phyloP scores from a whole-genome alignment of 2,329 filamentous ascomycete genomes.

The Colletotrichum camelliae region DNA sequence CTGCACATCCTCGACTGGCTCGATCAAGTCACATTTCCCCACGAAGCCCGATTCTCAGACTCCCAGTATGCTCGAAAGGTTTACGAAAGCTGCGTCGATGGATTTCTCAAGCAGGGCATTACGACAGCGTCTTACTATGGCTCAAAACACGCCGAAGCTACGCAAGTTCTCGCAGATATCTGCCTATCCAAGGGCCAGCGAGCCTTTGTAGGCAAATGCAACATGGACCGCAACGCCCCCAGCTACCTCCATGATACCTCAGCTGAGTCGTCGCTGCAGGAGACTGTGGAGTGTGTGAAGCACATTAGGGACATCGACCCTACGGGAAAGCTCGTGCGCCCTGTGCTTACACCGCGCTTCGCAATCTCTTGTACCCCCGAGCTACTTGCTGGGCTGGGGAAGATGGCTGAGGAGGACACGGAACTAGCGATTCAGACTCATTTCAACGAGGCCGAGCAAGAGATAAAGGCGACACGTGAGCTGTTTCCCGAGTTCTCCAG shows the following conservation, averaged over 20 bases:
- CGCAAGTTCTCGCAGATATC: conserved; percentile 59
- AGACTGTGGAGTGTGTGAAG: conserved; percentile 54
- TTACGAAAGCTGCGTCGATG: conserved; percentile 59
- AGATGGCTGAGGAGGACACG: conserved; percentile 52
- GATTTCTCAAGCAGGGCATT: conserved; percentile 65
- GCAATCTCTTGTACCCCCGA: conserved; percentile 64
- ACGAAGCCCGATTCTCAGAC: conserved; percentile 66
- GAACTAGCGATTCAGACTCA: conserved; percentile 68
- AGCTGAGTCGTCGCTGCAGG: conserved; percentile 50
- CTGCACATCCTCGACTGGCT: conserved; percentile 68
- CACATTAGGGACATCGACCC: conserved; percentile 53
- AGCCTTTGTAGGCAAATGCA: conserved; percentile 67
- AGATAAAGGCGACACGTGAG: conserved; percentile 58
- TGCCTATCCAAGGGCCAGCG: conserved; percentile 61
- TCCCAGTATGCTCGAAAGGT: conserved; percentile 53
- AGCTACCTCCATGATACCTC: conserved; percentile 56
- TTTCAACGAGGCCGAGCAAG: conserved; percentile 69
- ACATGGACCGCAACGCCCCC: conserved; percentile 64
- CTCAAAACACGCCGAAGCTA: conserved; percentile 61
- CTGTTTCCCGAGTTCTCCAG: conserved; percentile 61
- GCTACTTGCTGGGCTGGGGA: conserved; percentile 60
- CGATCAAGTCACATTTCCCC: conserved; percentile 66
- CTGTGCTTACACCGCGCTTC: conserved; percentile 64
- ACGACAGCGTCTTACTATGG: conserved; percentile 68
- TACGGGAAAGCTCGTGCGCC: conserved; percentile 45